Percentiles rank a stretch among this genome's conserved stretches.
phyloP scores from a whole-genome alignment of 208 protist species.

The Trichomonas vaginalis region DNA sequence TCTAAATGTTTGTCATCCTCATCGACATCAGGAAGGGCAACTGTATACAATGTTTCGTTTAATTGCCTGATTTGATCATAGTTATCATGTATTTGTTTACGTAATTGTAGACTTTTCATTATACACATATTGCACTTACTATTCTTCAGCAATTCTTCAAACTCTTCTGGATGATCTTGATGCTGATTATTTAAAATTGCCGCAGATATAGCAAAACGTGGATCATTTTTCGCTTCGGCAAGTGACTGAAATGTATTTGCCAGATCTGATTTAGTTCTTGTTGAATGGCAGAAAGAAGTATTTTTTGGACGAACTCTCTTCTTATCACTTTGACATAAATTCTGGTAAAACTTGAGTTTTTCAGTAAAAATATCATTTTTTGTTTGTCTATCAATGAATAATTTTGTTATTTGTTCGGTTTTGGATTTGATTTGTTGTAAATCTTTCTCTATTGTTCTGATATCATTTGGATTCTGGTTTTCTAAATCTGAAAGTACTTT shows the following conservation, averaged over 20 bases:
- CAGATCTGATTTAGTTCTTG: neutral
- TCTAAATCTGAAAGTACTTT: neutral
- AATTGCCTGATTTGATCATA: neutral
- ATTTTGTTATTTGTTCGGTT: neutral
- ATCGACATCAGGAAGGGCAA: neutral
- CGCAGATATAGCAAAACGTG: neutral
- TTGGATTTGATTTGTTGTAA: neutral
- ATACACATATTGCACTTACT: neutral
- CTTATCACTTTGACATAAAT: neutral
- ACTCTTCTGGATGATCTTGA: neutral
- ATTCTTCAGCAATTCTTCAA: neutral
- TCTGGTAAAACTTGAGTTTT: neutral
- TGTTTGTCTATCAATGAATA: neutral
- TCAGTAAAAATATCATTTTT: neutral
- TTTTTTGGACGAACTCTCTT: neutral
- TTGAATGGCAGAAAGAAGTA: neutral
- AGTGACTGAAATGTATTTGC: neutral
- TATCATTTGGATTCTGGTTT: neutral
- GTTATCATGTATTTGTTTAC: neutral
- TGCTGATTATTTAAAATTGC: neutral
- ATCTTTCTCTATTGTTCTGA: neutral
- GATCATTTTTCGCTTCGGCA: neutral
- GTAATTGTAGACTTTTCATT: neutral
- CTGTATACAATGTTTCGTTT: neutral
- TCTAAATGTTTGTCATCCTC: neutral